Percentiles rank a stretch among this genome's conserved stretches.
These are phyloP conservation scores for Penicillium samsonianum DNA, from an alignment of 495 filamentous ascomycete genomes.

Conservation along the genomic window DNA sequence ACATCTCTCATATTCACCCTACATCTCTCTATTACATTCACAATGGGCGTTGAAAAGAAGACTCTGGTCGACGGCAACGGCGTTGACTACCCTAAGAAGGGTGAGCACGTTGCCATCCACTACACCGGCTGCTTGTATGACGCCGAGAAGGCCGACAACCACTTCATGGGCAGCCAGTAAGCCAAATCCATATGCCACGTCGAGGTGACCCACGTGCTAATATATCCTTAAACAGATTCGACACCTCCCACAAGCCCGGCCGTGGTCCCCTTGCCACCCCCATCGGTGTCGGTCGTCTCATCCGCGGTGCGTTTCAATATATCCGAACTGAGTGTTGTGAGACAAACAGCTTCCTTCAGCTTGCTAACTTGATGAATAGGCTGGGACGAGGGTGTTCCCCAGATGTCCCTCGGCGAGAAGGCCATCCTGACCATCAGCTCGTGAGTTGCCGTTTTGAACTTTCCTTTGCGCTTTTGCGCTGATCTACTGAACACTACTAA, in stretches of 20 bases:
- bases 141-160: conserved; percentile 45
- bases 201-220: background rate
- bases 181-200: conserved; percentile 12
- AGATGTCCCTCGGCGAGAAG: conserved; percentile 80
- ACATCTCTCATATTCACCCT: background rate
- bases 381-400: conserved; percentile 81
- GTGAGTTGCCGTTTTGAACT: conserved; percentile 47
- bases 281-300: conserved; percentile 77
- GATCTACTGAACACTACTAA: conserved; percentile 25
- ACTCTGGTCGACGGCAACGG: conserved; percentile 51
- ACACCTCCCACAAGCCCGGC: conserved; percentile 61
- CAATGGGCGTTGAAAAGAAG: conserved; percentile 58
- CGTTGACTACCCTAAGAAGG: conserved; percentile 54
- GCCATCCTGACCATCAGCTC: conserved; percentile 75
- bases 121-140: conserved; percentile 85
- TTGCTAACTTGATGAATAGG: conserved; percentile 47
- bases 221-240: conserved; percentile 58
- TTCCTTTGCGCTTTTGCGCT: background rate
- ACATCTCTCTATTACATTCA: conserved; percentile 12
- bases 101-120: conserved; percentile 75
- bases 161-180: conserved; percentile 53
- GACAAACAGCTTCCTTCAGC: background rate
- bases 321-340: background rate
- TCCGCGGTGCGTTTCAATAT: conserved; percentile 60
- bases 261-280: conserved; percentile 62